Conservation (phyloP, 345 rosid species). For the Capsella bursapastoris region DNA sequence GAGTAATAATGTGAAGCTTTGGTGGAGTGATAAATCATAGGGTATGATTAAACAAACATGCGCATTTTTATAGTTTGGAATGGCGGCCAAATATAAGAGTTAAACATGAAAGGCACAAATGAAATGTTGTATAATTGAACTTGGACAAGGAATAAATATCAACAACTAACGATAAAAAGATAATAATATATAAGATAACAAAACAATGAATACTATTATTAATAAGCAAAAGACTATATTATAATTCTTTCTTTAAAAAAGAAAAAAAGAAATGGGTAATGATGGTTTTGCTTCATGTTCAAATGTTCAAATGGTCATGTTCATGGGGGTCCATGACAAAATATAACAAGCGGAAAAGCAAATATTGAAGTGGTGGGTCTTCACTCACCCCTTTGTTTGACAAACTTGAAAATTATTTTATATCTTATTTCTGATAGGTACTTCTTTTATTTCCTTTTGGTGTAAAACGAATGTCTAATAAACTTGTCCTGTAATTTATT, state of each 20-base stretch:
- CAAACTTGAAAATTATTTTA: slow-evolving; percentile 12
- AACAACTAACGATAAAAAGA: slow-evolving; percentile 17
- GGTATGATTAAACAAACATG: slow-evolving; percentile 25
- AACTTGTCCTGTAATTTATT: not conserved
- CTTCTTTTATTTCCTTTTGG: not conserved
- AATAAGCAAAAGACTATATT: not conserved
- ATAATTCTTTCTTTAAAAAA: not conserved
- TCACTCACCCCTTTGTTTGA: slow-evolving; percentile 37
- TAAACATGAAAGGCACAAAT: slow-evolving; percentile 33
- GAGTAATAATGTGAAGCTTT: slow-evolving; percentile 32
- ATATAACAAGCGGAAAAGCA: slow-evolving; percentile 40
- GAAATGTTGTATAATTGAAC: not conserved
- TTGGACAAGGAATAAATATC: slow-evolving; percentile 11
- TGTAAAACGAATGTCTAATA: not conserved
- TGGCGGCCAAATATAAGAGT: not conserved
- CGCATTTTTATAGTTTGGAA: not conserved
- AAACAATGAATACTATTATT: not conserved
- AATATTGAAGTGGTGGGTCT: slow-evolving; percentile 43
- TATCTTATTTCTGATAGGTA: not conserved
- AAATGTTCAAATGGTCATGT: no score
- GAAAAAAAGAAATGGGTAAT: slow-evolving; percentile 26
- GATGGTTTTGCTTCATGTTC: slow-evolving; percentile 33
- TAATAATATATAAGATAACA: not conserved
- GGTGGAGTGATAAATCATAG: slow-evolving; percentile 38
- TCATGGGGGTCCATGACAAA: slow-evolving; percentile 45